Base-by-base conservation (phyloP, 116 monocot genomes). In the Posidonia oceanica region DNA sequence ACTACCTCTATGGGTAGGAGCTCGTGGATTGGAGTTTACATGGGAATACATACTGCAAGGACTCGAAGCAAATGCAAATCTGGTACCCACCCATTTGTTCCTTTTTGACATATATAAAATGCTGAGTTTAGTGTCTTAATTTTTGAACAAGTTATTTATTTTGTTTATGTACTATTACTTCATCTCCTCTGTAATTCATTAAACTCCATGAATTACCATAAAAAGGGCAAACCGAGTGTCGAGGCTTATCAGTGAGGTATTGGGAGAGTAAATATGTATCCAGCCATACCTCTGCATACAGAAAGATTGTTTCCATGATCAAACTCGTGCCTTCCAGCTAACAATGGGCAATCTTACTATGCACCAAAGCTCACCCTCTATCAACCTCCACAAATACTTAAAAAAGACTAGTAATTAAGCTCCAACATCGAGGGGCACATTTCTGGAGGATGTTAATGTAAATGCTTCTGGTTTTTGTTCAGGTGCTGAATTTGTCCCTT, bases 11-110 rank as follows among this genome's bases (percentile, higher is more conserved):
- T 98, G 97, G 97, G 83, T 98, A 16, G 97, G 97, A 61, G 97
- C 97, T 66, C 89, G 97, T 75, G 89, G 97, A 63, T 70, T 98
- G 51, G 97, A 98, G 75, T 98, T 98, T 69, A 87, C 97, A n/a
- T 92, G 92, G 97, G 93, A 98, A 74, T 89, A 80, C 77, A 84
- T 98, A 64, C 80, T 87, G 57, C 87, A 98, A 82, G 97, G 97
- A 56, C 73, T 98, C 55, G 92, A 98, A 87, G 93, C 89, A 41
- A 98, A 98, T 79, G 97, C 97, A 54, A 92, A 98, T 83, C 81
- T 92, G 80, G 97, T 98, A 51, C 58, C 58, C 69, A 48, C 2
- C 65, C 59, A 59, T 44, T 40, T 38, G 39, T 59, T 53, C 23
- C 37, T 69, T 3, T 61, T 29, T 36, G 40, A 39, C 18, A 39